Conservation (phyloP, 768 basidiomycete species). For the Boletus sp. region DNA sequence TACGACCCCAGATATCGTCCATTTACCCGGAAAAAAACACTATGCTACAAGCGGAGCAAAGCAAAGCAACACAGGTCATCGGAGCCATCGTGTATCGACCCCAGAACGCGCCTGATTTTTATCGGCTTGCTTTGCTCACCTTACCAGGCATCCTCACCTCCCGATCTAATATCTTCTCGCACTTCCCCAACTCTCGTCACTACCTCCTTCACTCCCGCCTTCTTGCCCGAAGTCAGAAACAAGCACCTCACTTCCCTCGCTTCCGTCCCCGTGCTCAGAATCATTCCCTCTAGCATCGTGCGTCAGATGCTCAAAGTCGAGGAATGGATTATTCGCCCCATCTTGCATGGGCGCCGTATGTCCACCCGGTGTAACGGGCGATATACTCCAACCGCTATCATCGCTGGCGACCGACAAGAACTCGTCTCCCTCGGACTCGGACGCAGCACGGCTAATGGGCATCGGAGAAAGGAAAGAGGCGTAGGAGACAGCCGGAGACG, state of each 20-base stretch:
- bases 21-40: not conserved
- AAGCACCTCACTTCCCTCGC: conserved; percentile 21
- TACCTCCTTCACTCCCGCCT: conserved; percentile 19
- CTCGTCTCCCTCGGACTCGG: conserved; percentile 25
- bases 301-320: conserved; percentile 19
- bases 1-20: not conserved
- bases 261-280: conserved; percentile 6
- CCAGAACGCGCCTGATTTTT: not conserved
- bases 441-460: conserved; percentile 12
- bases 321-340: conserved; percentile 19
- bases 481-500: conserved; percentile 20
- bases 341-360: conserved; percentile 1
- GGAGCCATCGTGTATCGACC: not conserved
- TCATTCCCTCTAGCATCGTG: not conserved
- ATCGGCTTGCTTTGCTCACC: not conserved
- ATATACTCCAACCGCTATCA: conserved; percentile 13
- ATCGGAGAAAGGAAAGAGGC: conserved; percentile 26
- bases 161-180: conserved; percentile 13
- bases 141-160: not conserved
- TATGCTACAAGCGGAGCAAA: not conserved
- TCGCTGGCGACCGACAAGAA: conserved; percentile 24
- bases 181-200: conserved; percentile 27
- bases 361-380: not conserved
- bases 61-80: not conserved
- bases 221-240: conserved; percentile 9